These are phyloP conservation scores for Pezicula carpinea DNA, from an alignment of 2,329 filamentous ascomycete species.

Conservation along the genomic window DNA sequence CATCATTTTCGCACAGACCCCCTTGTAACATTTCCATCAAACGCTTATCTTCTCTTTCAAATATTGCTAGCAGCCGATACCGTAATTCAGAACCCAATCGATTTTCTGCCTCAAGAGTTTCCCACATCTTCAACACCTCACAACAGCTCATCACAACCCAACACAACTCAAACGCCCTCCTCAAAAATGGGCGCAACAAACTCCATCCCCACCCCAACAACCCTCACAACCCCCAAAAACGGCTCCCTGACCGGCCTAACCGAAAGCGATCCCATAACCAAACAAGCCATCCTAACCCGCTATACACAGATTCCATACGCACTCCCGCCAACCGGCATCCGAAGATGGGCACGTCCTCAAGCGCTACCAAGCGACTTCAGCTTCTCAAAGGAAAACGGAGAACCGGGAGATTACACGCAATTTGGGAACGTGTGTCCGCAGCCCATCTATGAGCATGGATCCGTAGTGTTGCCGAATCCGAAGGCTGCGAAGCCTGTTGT, in stretches of 20 bases:
- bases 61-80: no score
- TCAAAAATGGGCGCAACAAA: constrained; percentile 1
- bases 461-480: constrained; percentile 2
- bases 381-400: constrained; percentile 21
- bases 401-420: constrained; percentile 31
- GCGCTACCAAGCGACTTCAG: constrained; percentile 24
- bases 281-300: neutral
- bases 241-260: neutral
- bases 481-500: constrained; percentile 11
- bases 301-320: constrained; percentile 11
- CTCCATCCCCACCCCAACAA: neutral
- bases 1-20: no score
- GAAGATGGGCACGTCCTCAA: constrained; percentile 16
- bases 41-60: no score
- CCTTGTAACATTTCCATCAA: no score
- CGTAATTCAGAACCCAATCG: no score
- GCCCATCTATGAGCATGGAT: constrained; percentile 11
- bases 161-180: no score
- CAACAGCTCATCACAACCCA: no score
- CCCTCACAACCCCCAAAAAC: neutral
- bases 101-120: no score
- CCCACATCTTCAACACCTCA: no score
- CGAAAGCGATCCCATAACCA: neutral
- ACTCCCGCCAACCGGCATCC: constrained; percentile 10
- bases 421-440: constrained; percentile 36